Evolutionary conservation across 192 early-diverging fungal genomes (phyloP).

Genomic region (Coemansia sp.): DNA sequence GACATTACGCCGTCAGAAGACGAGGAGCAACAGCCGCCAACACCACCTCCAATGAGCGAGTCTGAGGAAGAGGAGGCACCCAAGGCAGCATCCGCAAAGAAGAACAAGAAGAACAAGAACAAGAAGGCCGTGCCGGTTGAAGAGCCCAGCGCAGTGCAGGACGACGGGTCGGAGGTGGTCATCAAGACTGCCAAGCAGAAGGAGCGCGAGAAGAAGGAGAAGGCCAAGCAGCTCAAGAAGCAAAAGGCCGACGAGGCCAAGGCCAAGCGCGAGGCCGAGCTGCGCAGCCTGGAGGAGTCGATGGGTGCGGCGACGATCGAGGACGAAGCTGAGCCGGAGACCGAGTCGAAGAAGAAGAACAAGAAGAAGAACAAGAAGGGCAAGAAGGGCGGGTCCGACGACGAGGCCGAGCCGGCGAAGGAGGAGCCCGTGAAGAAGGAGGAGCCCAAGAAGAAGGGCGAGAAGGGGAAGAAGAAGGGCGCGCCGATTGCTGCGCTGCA

Average conservation of each 20-base stretch:
- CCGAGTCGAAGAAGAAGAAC: slow-evolving; percentile 40
- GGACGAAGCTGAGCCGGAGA: slow-evolving; percentile 13
- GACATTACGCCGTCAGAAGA: slow-evolving; percentile 29
- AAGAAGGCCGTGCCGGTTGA: slow-evolving; percentile 6
- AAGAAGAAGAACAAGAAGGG: slow-evolving; percentile 58
- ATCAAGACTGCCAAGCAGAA: slow-evolving; percentile 55
- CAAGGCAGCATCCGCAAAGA: slow-evolving; percentile 9
- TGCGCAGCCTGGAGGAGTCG: slow-evolving; percentile 21
- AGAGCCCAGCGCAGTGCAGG: slow-evolving; percentile 12
- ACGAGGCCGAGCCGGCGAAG: slow-evolving; percentile 7
- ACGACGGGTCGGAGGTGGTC: slow-evolving; percentile 47
- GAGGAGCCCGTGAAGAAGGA: slow-evolving; percentile 9
- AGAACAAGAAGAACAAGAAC: slow-evolving; percentile 41
- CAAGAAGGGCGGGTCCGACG: slow-evolving; percentile 54
- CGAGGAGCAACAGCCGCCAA: slow-evolving; percentile 12
- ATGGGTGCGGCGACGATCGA: slow-evolving; percentile 24
- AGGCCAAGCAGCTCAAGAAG: slow-evolving; percentile 42
- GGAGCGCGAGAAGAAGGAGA: slow-evolving; percentile 55
- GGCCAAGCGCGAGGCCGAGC: slow-evolving; percentile 47
- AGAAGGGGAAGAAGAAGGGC: slow-evolving; percentile 39
- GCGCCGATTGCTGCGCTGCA: slow-evolving; percentile 44
- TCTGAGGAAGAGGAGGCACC: slow-evolving; percentile 10
- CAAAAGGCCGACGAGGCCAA: slow-evolving; percentile 41
- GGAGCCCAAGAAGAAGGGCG: slow-evolving; percentile 22
- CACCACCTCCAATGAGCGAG: slow-evolving; percentile 4